Conservation (phyloP, 2,329 filamentous ascomycete genomes). For the Colletotrichum tropicicola region DNA sequence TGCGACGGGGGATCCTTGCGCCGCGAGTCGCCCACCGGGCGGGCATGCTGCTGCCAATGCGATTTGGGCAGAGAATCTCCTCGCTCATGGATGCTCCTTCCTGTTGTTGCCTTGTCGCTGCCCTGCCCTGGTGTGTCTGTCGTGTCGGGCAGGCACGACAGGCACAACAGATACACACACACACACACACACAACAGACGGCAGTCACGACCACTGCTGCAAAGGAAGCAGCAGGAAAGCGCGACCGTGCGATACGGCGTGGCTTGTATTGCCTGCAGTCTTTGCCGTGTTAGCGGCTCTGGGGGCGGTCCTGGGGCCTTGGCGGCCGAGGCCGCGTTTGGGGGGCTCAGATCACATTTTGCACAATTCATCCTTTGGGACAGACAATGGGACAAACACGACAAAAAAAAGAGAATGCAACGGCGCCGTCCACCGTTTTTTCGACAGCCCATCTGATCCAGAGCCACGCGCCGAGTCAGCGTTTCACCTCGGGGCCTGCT, state of each 20-base stretch:
- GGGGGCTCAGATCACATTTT: slow-evolving; percentile 21
- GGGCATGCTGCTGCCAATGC: too few relatives aligned
- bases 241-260: not conserved
- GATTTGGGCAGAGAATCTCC: too few relatives aligned
- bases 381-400: not conserved
- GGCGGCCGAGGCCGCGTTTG: not conserved
- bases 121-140: not conserved
- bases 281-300: slow-evolving; percentile 18
- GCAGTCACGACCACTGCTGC: too few relatives aligned
- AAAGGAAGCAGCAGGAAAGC: slow-evolving; percentile 1
- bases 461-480: slow-evolving; percentile 17
- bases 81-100: not conserved
- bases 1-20: not conserved
- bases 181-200: not conserved
- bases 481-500: slow-evolving; percentile 18
- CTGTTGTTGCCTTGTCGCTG: not conserved
- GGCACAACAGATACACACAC: too few relatives aligned
- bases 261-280: slow-evolving; percentile 9
- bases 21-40: too few relatives aligned
- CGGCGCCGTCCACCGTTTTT: slow-evolving; percentile 4
- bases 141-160: not conserved
- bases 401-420: too few relatives aligned
- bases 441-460: slow-evolving; percentile 20
- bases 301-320: not conserved
- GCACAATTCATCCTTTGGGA: not conserved